Evolutionary conservation across 805 yeast genomes (phyloP), one percentile per base, ranked within the genome.

Genomic region (Yarrowia alimentaria): DNA sequence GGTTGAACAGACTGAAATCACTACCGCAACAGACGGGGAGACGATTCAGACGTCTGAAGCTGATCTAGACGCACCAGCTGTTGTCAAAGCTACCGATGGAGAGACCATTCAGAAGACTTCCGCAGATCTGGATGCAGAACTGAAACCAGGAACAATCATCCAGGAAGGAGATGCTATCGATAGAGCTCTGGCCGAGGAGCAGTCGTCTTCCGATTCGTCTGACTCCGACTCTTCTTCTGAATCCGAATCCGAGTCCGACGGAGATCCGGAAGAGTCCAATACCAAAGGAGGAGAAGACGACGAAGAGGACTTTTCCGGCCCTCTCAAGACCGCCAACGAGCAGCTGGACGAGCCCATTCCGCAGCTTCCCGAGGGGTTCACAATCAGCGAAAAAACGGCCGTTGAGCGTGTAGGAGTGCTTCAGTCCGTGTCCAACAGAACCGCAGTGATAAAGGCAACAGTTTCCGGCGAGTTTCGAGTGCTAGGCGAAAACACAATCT

Each of bases 391-490:
- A n/a, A 66, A 68, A 6, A 81, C 88, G 2, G 81, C 83, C 0
- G 76, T 90, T 11, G 85, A 86, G 56, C 75, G 72, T 20, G 72
- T 89, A 14, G 99, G 99, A 3, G 71, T 69, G 6, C 69, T 91
- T 6, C 73, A 75, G 8, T 80, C 82, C 0, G 69, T 84, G 8
- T 89, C 87, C 6, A 95, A 88, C 32, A 74, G 73, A 50, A 81
- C 84, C 53, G 76, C 85, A 1, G 76, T 93, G 5, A 72, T 93
- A 18, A 79, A 80, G 58, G 93, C 95, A 0, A 67, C 68, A 11
- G 65, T 74, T 1, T 85, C 96, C 2, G 98, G 94, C 10, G 97
- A 93, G 60, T 84, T 81, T 62, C 71, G 90, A 33, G 84, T 89
- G 3, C 70, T 91, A 26, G 85, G 81, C 57, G 97, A 88, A 50